Percentiles rank a stretch among this genome's conserved stretches.
These are phyloP conservation scores for Trichoderma guizhouense DNA, from an alignment of 2,329 filamentous ascomycete species.

Conservation along the genomic window DNA sequence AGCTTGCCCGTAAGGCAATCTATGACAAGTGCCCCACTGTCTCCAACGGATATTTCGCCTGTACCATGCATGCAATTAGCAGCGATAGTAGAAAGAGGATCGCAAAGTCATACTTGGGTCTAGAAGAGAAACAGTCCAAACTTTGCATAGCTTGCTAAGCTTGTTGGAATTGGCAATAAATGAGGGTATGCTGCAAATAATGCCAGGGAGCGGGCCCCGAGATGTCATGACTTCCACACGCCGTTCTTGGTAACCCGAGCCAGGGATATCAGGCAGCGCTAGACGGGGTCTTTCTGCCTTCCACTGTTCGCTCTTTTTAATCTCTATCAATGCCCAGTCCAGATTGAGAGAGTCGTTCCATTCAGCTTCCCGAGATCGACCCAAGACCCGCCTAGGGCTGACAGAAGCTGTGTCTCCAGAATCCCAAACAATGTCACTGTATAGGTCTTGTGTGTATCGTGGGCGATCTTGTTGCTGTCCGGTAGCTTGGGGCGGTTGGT, in stretches of 20 bases:
- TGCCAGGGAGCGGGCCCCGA: neutral
- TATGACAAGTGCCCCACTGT: neutral
- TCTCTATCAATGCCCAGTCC: neutral
- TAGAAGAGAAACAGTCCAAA: neutral
- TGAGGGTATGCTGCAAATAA: neutral
- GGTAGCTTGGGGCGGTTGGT: no score
- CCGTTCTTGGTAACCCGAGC: neutral
- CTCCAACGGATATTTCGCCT: neutral
- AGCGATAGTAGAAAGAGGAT: neutral
- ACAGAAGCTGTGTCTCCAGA: neutral
- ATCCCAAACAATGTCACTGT: neutral
- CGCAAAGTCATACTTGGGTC: neutral
- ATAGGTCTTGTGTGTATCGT: neutral
- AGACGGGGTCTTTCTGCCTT: no score
- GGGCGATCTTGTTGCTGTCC: neutral
- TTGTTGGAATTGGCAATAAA: neutral
- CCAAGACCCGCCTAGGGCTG: neutral
- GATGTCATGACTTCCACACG: neutral
- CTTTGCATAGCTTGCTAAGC: neutral
- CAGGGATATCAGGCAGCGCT: neutral
- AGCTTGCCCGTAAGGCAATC: neutral
- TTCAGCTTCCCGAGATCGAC: neutral
- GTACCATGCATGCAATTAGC: neutral
- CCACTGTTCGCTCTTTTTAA: neutral
- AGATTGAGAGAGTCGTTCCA: neutral